A percentile compares a stretch with the other conserved stretches of the same genome.
These are phyloP conservation scores for Taphrina flavorubra DNA, from an alignment of 1,139 yeast species.

Conservation along the genomic window DNA sequence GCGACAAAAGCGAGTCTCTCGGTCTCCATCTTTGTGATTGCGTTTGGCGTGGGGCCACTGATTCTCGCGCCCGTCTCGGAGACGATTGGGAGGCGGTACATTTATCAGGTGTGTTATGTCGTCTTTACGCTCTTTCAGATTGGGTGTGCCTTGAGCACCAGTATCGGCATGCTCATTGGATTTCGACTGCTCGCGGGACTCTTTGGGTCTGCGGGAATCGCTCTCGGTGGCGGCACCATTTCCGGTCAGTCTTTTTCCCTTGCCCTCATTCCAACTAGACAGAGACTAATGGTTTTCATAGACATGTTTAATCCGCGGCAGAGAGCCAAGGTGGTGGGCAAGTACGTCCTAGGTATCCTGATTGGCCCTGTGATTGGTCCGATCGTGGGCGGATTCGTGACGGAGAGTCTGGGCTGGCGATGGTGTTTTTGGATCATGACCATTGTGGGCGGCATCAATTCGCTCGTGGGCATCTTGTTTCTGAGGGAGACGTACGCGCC, in stretches of 20 bases:
- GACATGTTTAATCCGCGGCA: conserved; percentile 21
- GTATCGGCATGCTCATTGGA: conserved; percentile 59
- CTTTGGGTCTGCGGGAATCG: conserved; percentile 81
- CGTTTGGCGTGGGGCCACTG: conserved; percentile 63
- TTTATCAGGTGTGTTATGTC: conserved; percentile 64
- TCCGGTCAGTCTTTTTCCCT: conserved; percentile 49
- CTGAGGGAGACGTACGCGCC: conserved; percentile 92
- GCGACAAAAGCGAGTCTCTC: conserved; percentile 24
- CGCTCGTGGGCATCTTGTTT: conserved; percentile 62
- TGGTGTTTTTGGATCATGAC: conserved; percentile 63
- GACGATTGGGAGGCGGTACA: conserved; percentile 72
- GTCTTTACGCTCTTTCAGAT: conserved; percentile 61
- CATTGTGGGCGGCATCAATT: conserved; percentile 58
- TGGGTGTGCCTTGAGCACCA: conserved; percentile 63
- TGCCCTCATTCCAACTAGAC: background rate
- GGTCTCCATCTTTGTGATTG: conserved; percentile 25
- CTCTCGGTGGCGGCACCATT: conserved; percentile 86
- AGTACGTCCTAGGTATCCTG: conserved; percentile 68
- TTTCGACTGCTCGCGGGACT: conserved; percentile 80
- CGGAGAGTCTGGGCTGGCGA: conserved; percentile 67
- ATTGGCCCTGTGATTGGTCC: conserved; percentile 82
- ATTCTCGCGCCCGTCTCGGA: conserved; percentile 81
- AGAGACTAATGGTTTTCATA: conserved; percentile 6
- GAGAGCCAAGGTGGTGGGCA: conserved; percentile 45
- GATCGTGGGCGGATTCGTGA: conserved; percentile 75